Base-by-base conservation (phyloP, 169 alveolate species). In the Babesia sp. region DNA sequence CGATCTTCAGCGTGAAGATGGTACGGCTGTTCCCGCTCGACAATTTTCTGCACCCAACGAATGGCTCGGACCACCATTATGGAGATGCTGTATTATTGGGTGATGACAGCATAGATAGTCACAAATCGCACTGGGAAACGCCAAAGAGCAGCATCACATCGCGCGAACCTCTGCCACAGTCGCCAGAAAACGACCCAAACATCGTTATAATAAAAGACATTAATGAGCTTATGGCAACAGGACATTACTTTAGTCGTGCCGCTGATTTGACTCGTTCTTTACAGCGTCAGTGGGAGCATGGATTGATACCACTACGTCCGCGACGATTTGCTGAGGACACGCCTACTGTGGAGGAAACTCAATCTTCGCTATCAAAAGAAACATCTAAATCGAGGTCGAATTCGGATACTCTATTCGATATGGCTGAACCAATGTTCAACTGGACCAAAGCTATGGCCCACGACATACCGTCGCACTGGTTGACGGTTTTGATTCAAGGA, bases 401-500 rank as follows among this genome's bases (percentile, higher is more conserved):
- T 3, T 33, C 53, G 26, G 37, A 24, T n/a, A 45, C 77, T 3
- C 70, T 73, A 18, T 69, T 39, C 34, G 80, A 78, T 26, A 34
- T 78, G 57, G 61, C 77, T 14, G 81, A 80, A 33, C 60, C 58
- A 2, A 54, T 26, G 36, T 80, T 71, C 61, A 80, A 80, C 50
- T 80, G 88, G 88, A 33, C 55, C 41, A 34, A 36, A 26, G 66
- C 48, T 14, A 53, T 71, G 56, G 34, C 59, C 16, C 51, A 61
- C 48, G 56, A 46, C 34, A 33, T 80, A 24, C 88, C 88, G 22
- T 33, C 63, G n/a, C 63, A 61, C 42, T 80, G 88, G 88, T 18
- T 55, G 20, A 80, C 88, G 5, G 61, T 36, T 22, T 28, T 80
- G 46, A 69, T 80, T 31, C 88, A 80, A 71, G 88, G 88, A 14